Conservation (phyloP, 768 basidiomycete genomes). For the Phlegmacium glaucopus region DNA sequence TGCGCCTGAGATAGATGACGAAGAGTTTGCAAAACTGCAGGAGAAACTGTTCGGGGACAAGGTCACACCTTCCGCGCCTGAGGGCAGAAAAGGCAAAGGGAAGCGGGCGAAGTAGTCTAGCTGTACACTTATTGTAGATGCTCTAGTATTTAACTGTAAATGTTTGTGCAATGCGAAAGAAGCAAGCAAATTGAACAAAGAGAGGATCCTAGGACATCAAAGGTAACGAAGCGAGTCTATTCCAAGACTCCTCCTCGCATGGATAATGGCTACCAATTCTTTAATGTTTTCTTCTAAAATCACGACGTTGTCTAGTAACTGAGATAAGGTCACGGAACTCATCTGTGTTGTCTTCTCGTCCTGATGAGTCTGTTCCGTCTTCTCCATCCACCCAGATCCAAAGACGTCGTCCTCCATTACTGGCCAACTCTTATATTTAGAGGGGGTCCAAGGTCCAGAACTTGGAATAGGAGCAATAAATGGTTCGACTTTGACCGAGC, state of each 20-base stretch:
- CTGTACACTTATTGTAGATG: no score
- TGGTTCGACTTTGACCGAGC: slow-evolving; percentile 66
- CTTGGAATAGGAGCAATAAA: slow-evolving; percentile 58
- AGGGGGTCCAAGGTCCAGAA: slow-evolving; percentile 64
- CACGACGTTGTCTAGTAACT: slow-evolving; percentile 89
- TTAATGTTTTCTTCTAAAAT: slow-evolving; percentile 94
- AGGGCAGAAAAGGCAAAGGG: slow-evolving; percentile 28
- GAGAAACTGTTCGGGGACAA: slow-evolving; percentile 51
- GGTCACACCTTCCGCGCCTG: slow-evolving; percentile 24
- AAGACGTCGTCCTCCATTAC: slow-evolving; percentile 74
- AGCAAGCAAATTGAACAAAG: neutral
- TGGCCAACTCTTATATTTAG: slow-evolving; percentile 46
- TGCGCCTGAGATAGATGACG: slow-evolving; percentile 62
- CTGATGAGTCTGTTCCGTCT: slow-evolving; percentile 29
- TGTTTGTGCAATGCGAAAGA: no score
- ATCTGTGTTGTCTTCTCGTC: slow-evolving; percentile 23
- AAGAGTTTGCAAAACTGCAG: slow-evolving; percentile 60
- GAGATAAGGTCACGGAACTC: slow-evolving; percentile 67
- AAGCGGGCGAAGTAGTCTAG: slow-evolving; percentile 32
- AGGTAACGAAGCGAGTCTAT: slow-evolving; percentile 80
- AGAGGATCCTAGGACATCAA: slow-evolving; percentile 31
- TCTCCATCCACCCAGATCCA: slow-evolving; percentile 44
- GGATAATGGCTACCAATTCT: slow-evolving; percentile 82
- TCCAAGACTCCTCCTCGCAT: slow-evolving; percentile 78
- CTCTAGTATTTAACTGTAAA: no score